Evolutionary conservation across 345 rosid species (phyloP).

Genomic region (Syzygium aromaticum): DNA sequence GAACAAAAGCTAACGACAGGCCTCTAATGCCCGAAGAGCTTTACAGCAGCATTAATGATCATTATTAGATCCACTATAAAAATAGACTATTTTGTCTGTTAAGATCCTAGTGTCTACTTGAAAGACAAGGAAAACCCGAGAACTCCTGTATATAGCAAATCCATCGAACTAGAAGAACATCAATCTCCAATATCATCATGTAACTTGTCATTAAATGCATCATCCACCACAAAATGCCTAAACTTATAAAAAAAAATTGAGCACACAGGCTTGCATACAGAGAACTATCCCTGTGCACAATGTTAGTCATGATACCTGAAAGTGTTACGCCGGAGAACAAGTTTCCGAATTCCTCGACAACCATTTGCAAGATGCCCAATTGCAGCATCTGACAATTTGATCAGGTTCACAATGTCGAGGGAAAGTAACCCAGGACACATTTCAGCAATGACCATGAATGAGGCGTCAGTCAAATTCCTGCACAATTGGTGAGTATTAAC

Average conservation of each 20-base stretch:
- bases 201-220: not conserved
- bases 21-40: not conserved
- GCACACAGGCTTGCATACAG: not conserved
- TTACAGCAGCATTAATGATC: not conserved
- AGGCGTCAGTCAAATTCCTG: conserved; percentile 79
- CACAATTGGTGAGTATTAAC: conserved; percentile 14
- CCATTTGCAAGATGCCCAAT: conserved; percentile 80
- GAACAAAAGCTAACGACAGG: not conserved
- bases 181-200: not conserved
- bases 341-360: conserved; percentile 40
- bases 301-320: conserved; percentile 43
- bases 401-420: conserved; percentile 56
- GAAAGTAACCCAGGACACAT: conserved; percentile 45
- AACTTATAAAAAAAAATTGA: not conserved
- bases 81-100: not conserved
- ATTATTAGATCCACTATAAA: not conserved
- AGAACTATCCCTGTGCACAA: not conserved
- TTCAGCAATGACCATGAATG: conserved; percentile 61
- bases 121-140: not conserved
- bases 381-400: conserved; percentile 70
- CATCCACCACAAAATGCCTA: not conserved
- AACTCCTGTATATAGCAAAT: not conserved
- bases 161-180: not conserved
- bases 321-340: conserved; percentile 58
- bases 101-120: not conserved